Conservation (phyloP, 129 eudicot genomes). For the Ambrosia artemisiifolia region DNA sequence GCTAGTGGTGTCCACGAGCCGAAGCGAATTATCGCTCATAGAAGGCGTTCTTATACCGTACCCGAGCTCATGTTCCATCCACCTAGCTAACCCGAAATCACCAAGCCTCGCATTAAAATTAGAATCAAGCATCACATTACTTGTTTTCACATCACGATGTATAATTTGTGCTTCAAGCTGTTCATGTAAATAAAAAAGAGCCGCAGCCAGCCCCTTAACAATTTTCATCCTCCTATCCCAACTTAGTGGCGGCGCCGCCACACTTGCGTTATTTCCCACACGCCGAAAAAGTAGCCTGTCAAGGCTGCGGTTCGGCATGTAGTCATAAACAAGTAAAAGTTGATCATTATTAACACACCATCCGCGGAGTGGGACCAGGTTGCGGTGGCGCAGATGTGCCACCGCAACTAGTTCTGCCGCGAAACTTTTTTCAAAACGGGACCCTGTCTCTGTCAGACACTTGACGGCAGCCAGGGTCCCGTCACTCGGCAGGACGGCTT, state of each 20-base stretch:
- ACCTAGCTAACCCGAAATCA: constrained; percentile 88
- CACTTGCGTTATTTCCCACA: neutral
- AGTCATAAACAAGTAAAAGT: constrained; percentile 79
- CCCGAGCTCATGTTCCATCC: constrained; percentile 83
- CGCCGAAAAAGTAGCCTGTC: constrained; percentile 59
- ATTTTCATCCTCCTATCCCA: constrained; percentile 65
- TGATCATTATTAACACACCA: constrained; percentile 85
- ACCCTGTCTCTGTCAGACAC: constrained; percentile 70
- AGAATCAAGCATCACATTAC: constrained; percentile 94
- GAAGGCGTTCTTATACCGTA: constrained; percentile 40
- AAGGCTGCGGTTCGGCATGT: constrained; percentile 94
- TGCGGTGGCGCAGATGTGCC: constrained; percentile 94
- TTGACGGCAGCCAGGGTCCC: constrained; percentile 78
- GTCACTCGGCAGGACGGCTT: constrained; percentile 83
- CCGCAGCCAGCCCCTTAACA: constrained; percentile 70
- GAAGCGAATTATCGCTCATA: constrained; percentile 38
- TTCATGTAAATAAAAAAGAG: constrained; percentile 81
- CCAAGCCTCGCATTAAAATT: constrained; percentile 76
- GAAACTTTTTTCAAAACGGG: constrained; percentile 73
- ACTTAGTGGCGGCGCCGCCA: constrained; percentile 31
- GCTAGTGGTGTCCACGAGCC: constrained; percentile 62
- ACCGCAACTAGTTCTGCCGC: constrained; percentile 92
- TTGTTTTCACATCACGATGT: constrained; percentile 88
- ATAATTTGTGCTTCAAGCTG: constrained; percentile 93
- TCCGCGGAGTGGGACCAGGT: constrained; percentile 86